phyloP scores from a whole-genome alignment of 305 asterid genomes.

The Fraxinus baroniana region DNA sequence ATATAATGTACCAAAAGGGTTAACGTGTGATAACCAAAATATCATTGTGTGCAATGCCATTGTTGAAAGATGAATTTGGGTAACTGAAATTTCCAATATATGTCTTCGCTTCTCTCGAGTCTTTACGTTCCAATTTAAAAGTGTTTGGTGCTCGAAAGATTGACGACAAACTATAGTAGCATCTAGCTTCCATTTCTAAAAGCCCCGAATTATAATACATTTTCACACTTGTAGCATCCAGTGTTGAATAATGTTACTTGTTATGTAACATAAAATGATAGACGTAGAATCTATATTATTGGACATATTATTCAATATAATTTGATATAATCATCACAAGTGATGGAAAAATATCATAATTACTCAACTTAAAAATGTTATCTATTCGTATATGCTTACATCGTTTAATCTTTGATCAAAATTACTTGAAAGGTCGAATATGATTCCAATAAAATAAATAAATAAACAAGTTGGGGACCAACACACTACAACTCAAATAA shows the following conservation, averaged over 20 bases:
- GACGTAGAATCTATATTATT: too few relatives aligned
- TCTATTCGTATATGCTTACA: not conserved
- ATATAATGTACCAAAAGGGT: not conserved
- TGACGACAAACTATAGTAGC: not conserved
- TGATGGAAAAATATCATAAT: too few relatives aligned
- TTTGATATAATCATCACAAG: too few relatives aligned
- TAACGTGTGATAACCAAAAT: not conserved
- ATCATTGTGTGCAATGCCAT: not conserved
- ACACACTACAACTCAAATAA: not conserved
- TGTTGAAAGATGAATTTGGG: not conserved
- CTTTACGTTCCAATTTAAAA: not conserved
- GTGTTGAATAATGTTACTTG: too few relatives aligned
- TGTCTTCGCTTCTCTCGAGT: not conserved
- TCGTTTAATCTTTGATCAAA: not conserved
- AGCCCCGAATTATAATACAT: not conserved
- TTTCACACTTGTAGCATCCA: not conserved
- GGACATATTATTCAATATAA: too few relatives aligned
- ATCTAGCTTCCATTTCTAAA: not conserved
- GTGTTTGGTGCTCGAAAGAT: not conserved
- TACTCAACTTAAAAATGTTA: too few relatives aligned
- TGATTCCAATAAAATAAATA: not conserved
- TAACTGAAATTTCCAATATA: not conserved
- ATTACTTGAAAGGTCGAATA: not conserved
- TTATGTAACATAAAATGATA: too few relatives aligned
- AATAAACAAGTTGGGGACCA: not conserved